Conservation (phyloP, 257 asterid species). For the Eustoma russellianum region DNA sequence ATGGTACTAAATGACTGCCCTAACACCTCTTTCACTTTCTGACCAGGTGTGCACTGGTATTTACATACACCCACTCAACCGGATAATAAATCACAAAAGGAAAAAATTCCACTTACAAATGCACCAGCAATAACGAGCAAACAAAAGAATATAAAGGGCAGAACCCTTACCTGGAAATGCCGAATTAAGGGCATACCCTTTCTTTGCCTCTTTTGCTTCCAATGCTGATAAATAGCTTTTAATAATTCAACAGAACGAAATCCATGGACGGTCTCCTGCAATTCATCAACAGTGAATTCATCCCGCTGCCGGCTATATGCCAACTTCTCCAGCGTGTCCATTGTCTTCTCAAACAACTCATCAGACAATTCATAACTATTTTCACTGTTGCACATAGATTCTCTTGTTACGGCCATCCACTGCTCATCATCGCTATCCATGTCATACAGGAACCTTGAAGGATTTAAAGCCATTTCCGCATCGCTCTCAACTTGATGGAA, state of each 20-base stretch:
- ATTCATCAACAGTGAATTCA: constrained; percentile 54
- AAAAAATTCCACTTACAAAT: background rate
- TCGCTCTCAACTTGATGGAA: constrained; percentile 74
- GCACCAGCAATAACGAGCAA: background rate
- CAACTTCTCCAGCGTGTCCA: constrained; percentile 69
- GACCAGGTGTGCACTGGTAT: too few species aligned
- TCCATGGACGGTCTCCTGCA: constrained; percentile 49
- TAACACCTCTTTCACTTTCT: too few species aligned
- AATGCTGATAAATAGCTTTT: constrained; percentile 50
- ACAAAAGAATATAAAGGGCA: constrained; percentile 1
- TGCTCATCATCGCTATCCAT: constrained; percentile 93
- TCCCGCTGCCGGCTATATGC: constrained; percentile 58
- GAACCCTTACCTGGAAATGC: constrained; percentile 64
- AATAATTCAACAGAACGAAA: constrained; percentile 40
- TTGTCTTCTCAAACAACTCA: constrained; percentile 61
- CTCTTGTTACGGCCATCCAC: constrained; percentile 42
- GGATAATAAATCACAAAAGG: background rate
- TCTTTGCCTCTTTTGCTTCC: constrained; percentile 73
- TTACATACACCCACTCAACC: too few species aligned
- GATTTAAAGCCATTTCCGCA: constrained; percentile 88
- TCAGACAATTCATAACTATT: constrained; percentile 42
- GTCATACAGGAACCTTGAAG: constrained; percentile 61
- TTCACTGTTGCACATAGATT: constrained; percentile 12
- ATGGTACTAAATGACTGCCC: too few species aligned
- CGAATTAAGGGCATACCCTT: constrained; percentile 73